Percentiles rank a stretch among this genome's conserved stretches.
Conservation (phyloP, 1,284 basidiomycete species). For the Ustilago esculenta region DNA sequence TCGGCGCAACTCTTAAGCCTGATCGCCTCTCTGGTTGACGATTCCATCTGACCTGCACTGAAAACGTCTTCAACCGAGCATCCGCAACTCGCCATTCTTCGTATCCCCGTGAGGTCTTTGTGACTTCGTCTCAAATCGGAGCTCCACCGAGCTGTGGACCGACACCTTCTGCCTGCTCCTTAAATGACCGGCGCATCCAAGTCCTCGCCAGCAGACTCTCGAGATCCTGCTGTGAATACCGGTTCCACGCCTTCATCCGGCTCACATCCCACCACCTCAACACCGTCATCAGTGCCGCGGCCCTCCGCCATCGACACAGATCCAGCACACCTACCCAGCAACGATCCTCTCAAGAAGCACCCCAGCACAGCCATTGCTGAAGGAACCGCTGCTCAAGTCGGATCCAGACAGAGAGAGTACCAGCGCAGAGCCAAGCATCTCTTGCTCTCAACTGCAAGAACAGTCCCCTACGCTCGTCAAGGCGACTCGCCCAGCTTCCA, state of each 20-base stretch:
- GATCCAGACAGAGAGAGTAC: slow-evolving; percentile 35
- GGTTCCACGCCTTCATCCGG: neutral
- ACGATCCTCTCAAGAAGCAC: slow-evolving; percentile 29
- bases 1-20: too few species aligned
- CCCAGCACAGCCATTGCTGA: slow-evolving; percentile 27
- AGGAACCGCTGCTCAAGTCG: slow-evolving; percentile 32
- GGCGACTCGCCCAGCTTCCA: slow-evolving; percentile 43
- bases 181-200: slow-evolving; percentile 36
- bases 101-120: too few species aligned
- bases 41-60: too few species aligned
- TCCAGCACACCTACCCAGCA: slow-evolving; percentile 23
- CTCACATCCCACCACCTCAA: slow-evolving; percentile 3
- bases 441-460: slow-evolving; percentile 21
- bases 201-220: slow-evolving; percentile 16
- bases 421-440: slow-evolving; percentile 44
- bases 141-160: slow-evolving; percentile 1
- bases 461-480: slow-evolving; percentile 33
- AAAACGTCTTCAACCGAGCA: too few species aligned
- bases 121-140: too few species aligned
- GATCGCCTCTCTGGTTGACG: too few species aligned
- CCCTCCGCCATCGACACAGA: slow-evolving; percentile 28
- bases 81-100: too few species aligned
- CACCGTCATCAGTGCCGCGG: slow-evolving; percentile 1
- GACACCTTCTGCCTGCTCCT: neutral
- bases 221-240: slow-evolving; percentile 17